phyloP scores from a whole-genome alignment of 2,329 filamentous ascomycete genomes.

The Sclerotinia sclerotiorum region DNA sequence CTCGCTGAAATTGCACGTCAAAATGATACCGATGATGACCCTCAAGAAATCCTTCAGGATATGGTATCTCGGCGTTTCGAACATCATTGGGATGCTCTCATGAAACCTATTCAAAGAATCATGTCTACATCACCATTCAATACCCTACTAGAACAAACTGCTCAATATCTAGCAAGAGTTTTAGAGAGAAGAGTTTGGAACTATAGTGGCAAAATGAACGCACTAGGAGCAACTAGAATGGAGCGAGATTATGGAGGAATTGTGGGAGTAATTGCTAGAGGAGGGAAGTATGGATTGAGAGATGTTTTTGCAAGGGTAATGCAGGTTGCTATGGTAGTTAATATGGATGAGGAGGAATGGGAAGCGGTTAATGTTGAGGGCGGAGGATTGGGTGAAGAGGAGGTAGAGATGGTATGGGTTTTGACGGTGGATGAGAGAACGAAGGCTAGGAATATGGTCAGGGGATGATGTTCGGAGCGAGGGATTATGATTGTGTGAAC shows the following conservation, averaged over 20 bases:
- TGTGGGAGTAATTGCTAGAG: slow-evolving; percentile 64
- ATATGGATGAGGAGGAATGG: slow-evolving; percentile 97
- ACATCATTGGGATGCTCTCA: slow-evolving; percentile 79
- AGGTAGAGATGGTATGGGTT: slow-evolving; percentile 70
- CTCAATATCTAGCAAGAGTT: slow-evolving; percentile 45
- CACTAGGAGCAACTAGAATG: slow-evolving; percentile 76
- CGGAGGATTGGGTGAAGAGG: slow-evolving; percentile 45
- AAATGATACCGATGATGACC: slow-evolving; percentile 48
- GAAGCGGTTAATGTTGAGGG: slow-evolving; percentile 62
- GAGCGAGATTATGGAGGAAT: slow-evolving; percentile 82
- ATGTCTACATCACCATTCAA: slow-evolving; percentile 74
- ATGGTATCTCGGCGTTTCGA: slow-evolving; percentile 78
- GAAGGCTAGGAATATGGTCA: slow-evolving; percentile 68
- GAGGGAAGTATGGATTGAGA: slow-evolving; percentile 71
- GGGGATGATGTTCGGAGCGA: slow-evolving; percentile 4
- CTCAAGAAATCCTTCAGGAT: slow-evolving; percentile 54
- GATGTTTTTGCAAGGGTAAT: slow-evolving; percentile 74
- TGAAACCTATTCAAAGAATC: slow-evolving; percentile 79
- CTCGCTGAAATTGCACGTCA: slow-evolving; percentile 55
- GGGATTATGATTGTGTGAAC: slow-evolving; percentile 1
- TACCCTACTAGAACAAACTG: slow-evolving; percentile 59
- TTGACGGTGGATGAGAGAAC: slow-evolving; percentile 71
- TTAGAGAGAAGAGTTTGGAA: slow-evolving; percentile 87
- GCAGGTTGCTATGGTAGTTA: slow-evolving; percentile 83
- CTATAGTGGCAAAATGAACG: slow-evolving; percentile 72